Conservation (phyloP, 177 flowering plant genomes). For the Vitis hybrid region DNA sequence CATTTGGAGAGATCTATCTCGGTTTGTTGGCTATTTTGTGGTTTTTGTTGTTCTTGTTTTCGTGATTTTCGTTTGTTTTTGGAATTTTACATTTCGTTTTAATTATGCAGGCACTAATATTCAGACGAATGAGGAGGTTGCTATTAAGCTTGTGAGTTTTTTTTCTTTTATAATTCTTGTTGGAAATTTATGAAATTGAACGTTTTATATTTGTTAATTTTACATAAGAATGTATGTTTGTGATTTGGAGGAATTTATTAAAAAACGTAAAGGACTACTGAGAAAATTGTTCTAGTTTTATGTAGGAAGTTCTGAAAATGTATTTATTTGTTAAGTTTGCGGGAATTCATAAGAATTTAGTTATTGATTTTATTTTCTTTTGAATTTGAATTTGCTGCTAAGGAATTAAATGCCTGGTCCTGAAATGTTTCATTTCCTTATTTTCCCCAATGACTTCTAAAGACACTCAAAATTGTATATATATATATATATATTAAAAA, state of each 20-base stretch:
- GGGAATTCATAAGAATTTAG: neutral
- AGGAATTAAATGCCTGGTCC: too few species aligned
- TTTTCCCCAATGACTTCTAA: too few species aligned
- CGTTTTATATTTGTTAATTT: neutral
- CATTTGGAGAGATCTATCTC: conserved; percentile 56
- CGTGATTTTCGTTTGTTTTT: neutral
- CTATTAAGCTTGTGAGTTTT: conserved; percentile 53
- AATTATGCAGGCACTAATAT: conserved; percentile 38
- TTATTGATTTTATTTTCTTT: neutral
- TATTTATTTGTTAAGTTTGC: neutral
- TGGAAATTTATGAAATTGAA: neutral
- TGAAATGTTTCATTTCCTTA: too few species aligned
- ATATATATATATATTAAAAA: too few species aligned
- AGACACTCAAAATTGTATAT: too few species aligned
- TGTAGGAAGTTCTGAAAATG: neutral
- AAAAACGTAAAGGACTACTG: neutral
- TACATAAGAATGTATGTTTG: neutral
- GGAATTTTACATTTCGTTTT: neutral
- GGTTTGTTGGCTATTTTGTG: conserved; percentile 23
- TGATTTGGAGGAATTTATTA: neutral
- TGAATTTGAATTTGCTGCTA: neutral
- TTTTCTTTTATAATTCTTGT: neutral
- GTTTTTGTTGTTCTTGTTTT: neutral
- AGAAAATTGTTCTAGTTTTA: neutral
- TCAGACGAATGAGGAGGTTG: conserved; percentile 52